Evolutionary conservation across 345 rosid genomes (phyloP), one percentile per base, ranked within the genome.

Genomic region (Pugionium cornutum): DNA sequence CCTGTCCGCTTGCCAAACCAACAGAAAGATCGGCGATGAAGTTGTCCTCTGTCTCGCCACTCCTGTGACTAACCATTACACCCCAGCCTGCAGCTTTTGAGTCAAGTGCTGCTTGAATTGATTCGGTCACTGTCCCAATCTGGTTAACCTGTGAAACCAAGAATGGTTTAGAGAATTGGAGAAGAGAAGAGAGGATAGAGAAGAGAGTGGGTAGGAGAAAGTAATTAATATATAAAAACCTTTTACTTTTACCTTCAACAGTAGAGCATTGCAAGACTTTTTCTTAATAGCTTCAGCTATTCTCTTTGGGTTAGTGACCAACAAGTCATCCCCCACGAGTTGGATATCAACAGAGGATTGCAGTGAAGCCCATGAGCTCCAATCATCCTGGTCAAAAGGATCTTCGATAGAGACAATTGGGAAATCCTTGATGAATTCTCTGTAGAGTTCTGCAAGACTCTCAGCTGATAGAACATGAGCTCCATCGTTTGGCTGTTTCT

Each of bases 81-180:
- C 99, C 99, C 99, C 99, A 95, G 5, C 99, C 97, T 11, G 99
- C 97, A 76, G 95, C 91, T 79, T 95, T 95, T 1, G 99, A 85
- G 84, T 95, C 96, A 9, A 86, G 82, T 46, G 96, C 99, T 18
- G 99, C 89, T 84, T 81, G 88, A 64, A 95, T 85, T 51, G 99
- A 95, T 71, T 89, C 99, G 0, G 92, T 95, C 68, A 95, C 96
- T 32, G 96, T 80, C 52, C 99, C 99, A 18, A 95, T 91, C 83
- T 95, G 97, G 84, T 91, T 95, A 68, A 91, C 99, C 97, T 91
- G 89, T 47, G 69, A 50, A 50, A 49, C 35, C 28, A 70, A n/a
- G 53, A 42, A 18, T 18, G 18, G 18, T 18, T 18, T 18, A 18
- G 18, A 18, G 18, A 18, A 18, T 18, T 18, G 18, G 18, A 18